phyloP scores from a whole-genome alignment of 495 filamentous ascomycete genomes.

The Astrocystis sublimbata region DNA sequence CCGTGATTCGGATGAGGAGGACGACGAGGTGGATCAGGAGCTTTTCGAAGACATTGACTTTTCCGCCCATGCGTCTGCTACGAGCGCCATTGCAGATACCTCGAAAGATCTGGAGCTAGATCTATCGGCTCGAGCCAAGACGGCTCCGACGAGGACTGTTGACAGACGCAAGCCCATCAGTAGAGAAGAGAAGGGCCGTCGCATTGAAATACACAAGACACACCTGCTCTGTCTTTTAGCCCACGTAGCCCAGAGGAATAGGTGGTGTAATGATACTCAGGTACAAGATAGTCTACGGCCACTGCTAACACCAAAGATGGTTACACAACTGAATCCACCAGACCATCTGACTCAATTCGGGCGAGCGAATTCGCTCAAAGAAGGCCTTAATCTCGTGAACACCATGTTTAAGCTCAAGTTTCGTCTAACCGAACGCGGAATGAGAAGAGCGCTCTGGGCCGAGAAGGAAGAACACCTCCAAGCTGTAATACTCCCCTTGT shows the following conservation, averaged over 20 bases:
- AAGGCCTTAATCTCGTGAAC: slow-evolving; percentile 69
- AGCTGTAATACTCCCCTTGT: slow-evolving; percentile 46
- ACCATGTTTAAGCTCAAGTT: slow-evolving; percentile 69
- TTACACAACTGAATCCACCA: slow-evolving; percentile 64
- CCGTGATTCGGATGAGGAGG: slow-evolving; percentile 37
- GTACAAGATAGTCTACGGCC: slow-evolving; percentile 62
- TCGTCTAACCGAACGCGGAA: slow-evolving; percentile 66
- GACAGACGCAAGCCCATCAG: slow-evolving; percentile 64
- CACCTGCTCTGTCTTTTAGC: slow-evolving; percentile 80
- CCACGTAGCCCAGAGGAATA: slow-evolving; percentile 73
- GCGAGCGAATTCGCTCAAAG: slow-evolving; percentile 69
- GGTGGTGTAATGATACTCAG: slow-evolving; percentile 81
- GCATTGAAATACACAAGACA: slow-evolving; percentile 79
- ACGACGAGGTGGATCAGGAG: slow-evolving; percentile 28
- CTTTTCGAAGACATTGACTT: slow-evolving; percentile 40
- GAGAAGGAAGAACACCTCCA: slow-evolving; percentile 61
- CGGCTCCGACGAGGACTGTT: slow-evolving; percentile 24
- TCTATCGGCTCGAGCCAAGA: slow-evolving; percentile 43
- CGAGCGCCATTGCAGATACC: slow-evolving; percentile 35
- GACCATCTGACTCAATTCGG: slow-evolving; percentile 66
- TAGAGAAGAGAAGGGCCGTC: slow-evolving; percentile 66
- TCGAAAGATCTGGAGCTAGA: slow-evolving; percentile 62
- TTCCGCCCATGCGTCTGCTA: slow-evolving; percentile 18
- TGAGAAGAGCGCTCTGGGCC: slow-evolving; percentile 71
- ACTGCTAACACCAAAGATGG: slow-evolving; percentile 60